Evolutionary conservation across 371 early-diverging fungal genomes (phyloP).

Genomic region (Haplosporangium sp.): DNA sequence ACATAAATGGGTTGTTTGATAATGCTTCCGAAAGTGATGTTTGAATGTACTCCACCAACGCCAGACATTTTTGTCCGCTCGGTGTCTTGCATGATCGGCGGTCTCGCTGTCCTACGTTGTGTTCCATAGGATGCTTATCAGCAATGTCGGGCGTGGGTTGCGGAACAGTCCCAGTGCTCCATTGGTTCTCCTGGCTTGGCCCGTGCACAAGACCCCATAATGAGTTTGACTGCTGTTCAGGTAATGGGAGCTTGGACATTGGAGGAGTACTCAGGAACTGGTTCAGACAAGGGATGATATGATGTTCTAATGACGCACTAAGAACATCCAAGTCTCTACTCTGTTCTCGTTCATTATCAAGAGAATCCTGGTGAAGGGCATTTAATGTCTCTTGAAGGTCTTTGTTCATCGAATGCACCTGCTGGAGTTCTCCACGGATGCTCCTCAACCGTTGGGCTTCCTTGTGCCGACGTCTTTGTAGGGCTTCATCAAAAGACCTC

Average conservation of each 20-base stretch:
- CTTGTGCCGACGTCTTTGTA: no score
- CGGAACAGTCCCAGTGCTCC: neutral
- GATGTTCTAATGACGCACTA: no score
- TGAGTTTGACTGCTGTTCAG: neutral
- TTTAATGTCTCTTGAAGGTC: no score
- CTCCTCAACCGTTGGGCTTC: no score
- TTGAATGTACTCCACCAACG: slow-evolving; percentile 5
- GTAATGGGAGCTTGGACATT: neutral
- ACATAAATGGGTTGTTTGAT: neutral
- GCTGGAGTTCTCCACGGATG: no score
- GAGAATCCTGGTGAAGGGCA: no score
- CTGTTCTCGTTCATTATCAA: no score
- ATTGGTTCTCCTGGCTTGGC: neutral
- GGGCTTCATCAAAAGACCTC: no score
- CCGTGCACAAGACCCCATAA: slow-evolving; percentile 4
- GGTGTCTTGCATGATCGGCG: slow-evolving; percentile 3
- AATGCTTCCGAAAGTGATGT: neutral
- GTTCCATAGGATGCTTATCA: neutral
- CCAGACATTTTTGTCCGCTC: slow-evolving; percentile 16
- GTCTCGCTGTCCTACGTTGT: neutral
- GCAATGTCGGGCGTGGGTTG: neutral
- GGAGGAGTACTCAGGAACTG: no score
- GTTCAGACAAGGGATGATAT: no score
- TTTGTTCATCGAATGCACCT: no score
- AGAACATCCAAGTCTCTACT: no score